Percentiles rank a stretch among this genome's conserved stretches.
Conservation (phyloP, 1,139 yeast genomes). For the Magnusiomyces sp. region DNA sequence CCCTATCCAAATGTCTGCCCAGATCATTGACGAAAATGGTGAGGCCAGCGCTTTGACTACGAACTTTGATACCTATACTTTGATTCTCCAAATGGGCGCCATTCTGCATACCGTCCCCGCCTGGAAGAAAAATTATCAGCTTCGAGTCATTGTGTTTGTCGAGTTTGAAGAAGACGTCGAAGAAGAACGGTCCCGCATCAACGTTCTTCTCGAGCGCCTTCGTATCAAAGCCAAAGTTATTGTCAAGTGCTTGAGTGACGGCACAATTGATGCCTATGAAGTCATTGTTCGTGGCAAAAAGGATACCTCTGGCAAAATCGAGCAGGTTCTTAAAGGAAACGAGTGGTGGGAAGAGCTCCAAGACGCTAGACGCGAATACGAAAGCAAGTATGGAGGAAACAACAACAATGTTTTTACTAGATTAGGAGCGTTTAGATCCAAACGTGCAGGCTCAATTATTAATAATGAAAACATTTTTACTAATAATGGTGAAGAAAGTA, state of each 20-base stretch:
- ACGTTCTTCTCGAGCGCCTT: constrained; percentile 56
- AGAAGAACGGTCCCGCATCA: constrained; percentile 58
- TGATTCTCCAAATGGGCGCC: constrained; percentile 87
- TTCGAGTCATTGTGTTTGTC: constrained; percentile 84
- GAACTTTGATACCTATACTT: constrained; percentile 88
- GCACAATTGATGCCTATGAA: constrained; percentile 57
- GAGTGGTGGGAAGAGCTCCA: constrained; percentile 63
- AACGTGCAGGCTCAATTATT: no score
- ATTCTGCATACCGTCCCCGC: constrained; percentile 85
- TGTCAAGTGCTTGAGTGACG: constrained; percentile 59
- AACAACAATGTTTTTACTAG: not conserved
- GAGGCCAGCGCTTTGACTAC: constrained; percentile 64
- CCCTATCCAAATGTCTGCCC: constrained; percentile 94
- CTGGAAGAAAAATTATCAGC: constrained; percentile 68
- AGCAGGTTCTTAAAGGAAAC: constrained; percentile 36
- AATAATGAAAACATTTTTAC: no score
- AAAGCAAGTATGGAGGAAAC: constrained; percentile 7
- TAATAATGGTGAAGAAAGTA: no score
- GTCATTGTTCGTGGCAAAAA: constrained; percentile 62
- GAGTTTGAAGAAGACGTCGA: constrained; percentile 61
- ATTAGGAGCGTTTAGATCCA: no score
- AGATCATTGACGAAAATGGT: constrained; percentile 56
- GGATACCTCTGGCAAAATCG: constrained; percentile 28
- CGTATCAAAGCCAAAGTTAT: constrained; percentile 74
- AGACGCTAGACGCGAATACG: constrained; percentile 42